phyloP scores from a whole-genome alignment of 2,329 filamentous ascomycete species.

The Microdochium trichocladiopsis region DNA sequence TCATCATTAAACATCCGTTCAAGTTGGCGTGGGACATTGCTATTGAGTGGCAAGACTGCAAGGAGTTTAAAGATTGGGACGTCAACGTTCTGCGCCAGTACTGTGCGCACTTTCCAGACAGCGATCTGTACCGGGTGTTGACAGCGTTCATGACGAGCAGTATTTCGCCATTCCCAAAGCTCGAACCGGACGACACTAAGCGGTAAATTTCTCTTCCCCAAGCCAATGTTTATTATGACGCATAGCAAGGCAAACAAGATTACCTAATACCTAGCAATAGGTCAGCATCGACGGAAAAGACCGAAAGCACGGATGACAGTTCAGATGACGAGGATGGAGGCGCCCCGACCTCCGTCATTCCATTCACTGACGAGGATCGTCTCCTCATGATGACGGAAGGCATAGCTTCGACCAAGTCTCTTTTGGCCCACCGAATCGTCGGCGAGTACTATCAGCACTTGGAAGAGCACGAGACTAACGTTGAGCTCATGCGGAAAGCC shows the following conservation, averaged over 20 bases:
- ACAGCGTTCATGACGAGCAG: constrained; percentile 76
- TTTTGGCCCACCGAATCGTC: constrained; percentile 77
- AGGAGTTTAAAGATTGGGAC: constrained; percentile 71
- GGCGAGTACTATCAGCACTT: constrained; percentile 76
- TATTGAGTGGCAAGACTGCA: constrained; percentile 80
- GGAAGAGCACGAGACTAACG: constrained; percentile 77
- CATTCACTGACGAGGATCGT: constrained; percentile 69
- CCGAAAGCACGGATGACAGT: constrained; percentile 38
- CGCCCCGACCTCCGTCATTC: constrained; percentile 44
- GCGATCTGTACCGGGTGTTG: constrained; percentile 75
- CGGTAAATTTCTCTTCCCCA: neutral
- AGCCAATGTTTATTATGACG: too few relatives aligned
- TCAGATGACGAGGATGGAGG: constrained; percentile 52
- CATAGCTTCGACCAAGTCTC: constrained; percentile 58
- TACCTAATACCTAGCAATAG: constrained; percentile 6
- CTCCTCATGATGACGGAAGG: constrained; percentile 75
- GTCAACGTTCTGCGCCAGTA: constrained; percentile 72
- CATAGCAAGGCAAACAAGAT: too few relatives aligned
- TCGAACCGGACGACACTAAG: constrained; percentile 10
- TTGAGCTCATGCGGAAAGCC: constrained; percentile 73
- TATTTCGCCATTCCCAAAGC: constrained; percentile 70
- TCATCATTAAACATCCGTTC: constrained; percentile 89
- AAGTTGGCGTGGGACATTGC: constrained; percentile 85
- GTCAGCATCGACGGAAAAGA: constrained; percentile 17
- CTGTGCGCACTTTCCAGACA: constrained; percentile 74